Base-by-base conservation (phyloP, 2,329 filamentous ascomycete species). In the Hymenoscyphus fructigenus region DNA sequence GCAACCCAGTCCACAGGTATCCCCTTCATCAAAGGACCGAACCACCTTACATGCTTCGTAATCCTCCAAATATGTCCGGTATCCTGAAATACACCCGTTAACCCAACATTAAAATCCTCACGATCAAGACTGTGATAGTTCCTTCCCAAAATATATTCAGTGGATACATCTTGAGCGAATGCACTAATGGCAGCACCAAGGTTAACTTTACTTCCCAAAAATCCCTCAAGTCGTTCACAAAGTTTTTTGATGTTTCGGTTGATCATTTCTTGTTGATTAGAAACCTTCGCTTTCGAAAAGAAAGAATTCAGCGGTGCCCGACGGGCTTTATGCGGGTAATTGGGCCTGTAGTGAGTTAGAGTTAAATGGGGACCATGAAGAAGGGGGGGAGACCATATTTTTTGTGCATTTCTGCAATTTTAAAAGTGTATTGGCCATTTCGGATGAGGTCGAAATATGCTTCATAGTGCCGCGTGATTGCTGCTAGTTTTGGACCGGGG, bases 251-350 rank as follows among this genome's bases (percentile, higher is more conserved):
- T 28, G 4, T 56, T 55, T 14, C 23, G 6, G 7, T 29, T 15
- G 4, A 61, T 38, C 32, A 61, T 34, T 10, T 26, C 47, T 38
- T 59, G 6, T 28, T 56, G 62, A 41, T 20, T 23, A 5, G 23
- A 20, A 5, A 75, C 71, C 26, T 69, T 69, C 5, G 66, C 60
- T 32, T 73, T 69, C 7, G 75, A 76, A 62, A 76, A 76, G 20
- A 75, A 70, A 9, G 69, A 68, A 58, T 69, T 72, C 14, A 74
- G 59, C 1, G 64, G 58, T n/a, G 53, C 44, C 2, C 72, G 63
- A 3, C 69, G 62, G 12, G 57, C 36, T 23, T 59, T 65, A 38
- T 66, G 61, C 72, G 71, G 58, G 75, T 62, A 20, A 75, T 68
- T 23, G 73, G 70, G 29, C 71, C 69, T 71, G 23, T 57, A 38